Evolutionary conservation across 2,329 filamentous ascomycete genomes (phyloP).

Genomic region (Juglanconis oblonga): DNA sequence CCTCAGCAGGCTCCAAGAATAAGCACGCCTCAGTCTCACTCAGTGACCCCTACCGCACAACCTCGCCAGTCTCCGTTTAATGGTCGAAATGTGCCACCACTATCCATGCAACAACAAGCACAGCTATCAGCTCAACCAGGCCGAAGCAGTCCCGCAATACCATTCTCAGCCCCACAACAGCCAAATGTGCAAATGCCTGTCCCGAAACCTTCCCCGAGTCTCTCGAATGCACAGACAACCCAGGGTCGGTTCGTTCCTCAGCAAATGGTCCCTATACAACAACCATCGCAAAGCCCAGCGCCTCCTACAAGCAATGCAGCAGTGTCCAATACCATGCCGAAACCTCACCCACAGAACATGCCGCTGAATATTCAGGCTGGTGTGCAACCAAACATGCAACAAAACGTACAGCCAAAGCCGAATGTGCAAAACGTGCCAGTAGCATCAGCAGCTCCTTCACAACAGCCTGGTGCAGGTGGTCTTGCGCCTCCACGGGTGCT

Average conservation of each 20-base stretch:
- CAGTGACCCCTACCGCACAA: constrained; percentile 2
- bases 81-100: constrained; percentile 4
- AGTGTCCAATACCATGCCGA: neutral
- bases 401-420: neutral
- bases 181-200: neutral
- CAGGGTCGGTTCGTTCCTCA: constrained; percentile 12
- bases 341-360: neutral
- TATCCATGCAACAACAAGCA: constrained; percentile 14
- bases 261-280: constrained; percentile 3
- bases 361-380: neutral
- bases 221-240: constrained; percentile 2
- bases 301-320: neutral
- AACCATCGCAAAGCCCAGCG: neutral
- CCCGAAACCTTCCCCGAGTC: neutral
- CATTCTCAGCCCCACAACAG: constrained; percentile 11
- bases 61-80: constrained; percentile 16
- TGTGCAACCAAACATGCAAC: neutral
- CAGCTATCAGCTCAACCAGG: constrained; percentile 7
- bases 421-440: neutral
- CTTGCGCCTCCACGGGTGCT: constrained; percentile 12
- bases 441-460: neutral
- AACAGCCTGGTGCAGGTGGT: neutral
- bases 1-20: constrained; percentile 11
- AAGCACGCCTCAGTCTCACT: constrained; percentile 16
- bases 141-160: constrained; percentile 7